phyloP scores from a whole-genome alignment of 179 eudicot genomes.

The Pouteria campechiana region DNA sequence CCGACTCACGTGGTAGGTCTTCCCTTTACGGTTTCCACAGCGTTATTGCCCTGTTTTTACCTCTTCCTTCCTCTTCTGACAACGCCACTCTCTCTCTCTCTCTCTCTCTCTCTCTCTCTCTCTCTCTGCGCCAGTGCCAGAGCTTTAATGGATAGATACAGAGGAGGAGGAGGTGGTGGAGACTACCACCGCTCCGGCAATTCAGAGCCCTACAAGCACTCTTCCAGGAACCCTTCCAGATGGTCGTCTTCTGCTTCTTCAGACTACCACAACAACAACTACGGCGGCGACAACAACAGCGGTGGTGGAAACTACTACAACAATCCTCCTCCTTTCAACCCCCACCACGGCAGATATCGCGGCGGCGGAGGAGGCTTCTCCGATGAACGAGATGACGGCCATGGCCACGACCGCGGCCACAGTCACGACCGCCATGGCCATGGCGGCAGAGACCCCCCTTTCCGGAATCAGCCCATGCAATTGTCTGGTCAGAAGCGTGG shows the following conservation, averaged over 20 bases:
- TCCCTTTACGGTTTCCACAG: no score
- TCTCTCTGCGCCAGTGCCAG: not conserved
- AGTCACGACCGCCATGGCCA: conserved; percentile 4
- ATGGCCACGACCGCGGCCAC: conserved; percentile 15
- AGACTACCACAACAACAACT: conserved; percentile 21
- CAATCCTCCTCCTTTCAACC: conserved; percentile 33
- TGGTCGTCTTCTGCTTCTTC: conserved; percentile 32
- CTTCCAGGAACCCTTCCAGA: conserved; percentile 11
- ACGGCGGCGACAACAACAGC: conserved; percentile 17
- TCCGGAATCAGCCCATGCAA: conserved; percentile 6
- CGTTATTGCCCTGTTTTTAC: no score
- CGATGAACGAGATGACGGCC: conserved; percentile 13
- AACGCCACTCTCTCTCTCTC: not conserved
- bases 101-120: no score
- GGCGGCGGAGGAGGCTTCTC: conserved; percentile 18
- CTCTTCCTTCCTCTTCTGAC: no score
- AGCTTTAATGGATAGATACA: conserved; percentile 29
- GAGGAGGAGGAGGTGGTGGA: conserved; percentile 20
- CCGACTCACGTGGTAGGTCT: no score
- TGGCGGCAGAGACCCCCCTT: conserved; percentile 7
- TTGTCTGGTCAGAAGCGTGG: conserved; percentile 66
- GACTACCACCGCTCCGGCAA: conserved; percentile 22
- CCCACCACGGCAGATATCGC: conserved; percentile 20
- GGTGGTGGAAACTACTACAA: conserved; percentile 8
- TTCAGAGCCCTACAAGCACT: conserved; percentile 23